Base-by-base conservation (phyloP, 2,329 filamentous ascomycete genomes). In the Pestalotiopsis sp. region DNA sequence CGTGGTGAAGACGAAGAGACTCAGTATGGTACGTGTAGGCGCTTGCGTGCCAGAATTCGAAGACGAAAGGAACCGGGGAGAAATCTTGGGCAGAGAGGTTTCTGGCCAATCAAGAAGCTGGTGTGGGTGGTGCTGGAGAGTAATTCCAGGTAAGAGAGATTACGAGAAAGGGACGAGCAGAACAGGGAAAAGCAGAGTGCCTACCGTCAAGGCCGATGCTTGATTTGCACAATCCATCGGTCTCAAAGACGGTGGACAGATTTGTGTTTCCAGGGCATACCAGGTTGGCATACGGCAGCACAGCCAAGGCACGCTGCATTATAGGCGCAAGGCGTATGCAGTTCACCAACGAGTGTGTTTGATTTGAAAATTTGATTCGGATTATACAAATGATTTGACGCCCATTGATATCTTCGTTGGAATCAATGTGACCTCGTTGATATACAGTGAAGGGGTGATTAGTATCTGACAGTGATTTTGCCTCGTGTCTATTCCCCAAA, bases 101-200 rank as follows among this genome's bases (percentile, higher is more conserved):
- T 84, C 84, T 14, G 93, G 93, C 0, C 80, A 82, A 63, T 85
- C 90, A 68, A 87, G 95, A 70, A 94, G 92, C 77, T 97, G 94
- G 93, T 98, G 95, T 79, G 93, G 92, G 0, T 98, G 95, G 95
- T 98, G 95, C 79, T 89, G 86, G 79, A 86, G 94, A 70, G 90
- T 94, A 3, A 88, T 97, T 66, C 90, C 90, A 0, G 86, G 90
- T 2, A 78, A 80, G 56, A 82, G 81, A 71, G 87, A 89, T 57
- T 73, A 73, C 12, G 77, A 80, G 66, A 61, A 45, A 45, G 39
- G 63, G 4, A 75, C 72, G 20, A 70, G 20, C 13, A 45, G 25
- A 9, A 66, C 17, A 25, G 49, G 45, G 39, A 57, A 38, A 20
- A 66, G 63, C 27, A 58, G 41, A 9, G 17, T 56, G 7, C 63